Evolutionary conservation across 176 grass and related monocot genomes (phyloP).

Genomic region (Phoenix dactylifera): DNA sequence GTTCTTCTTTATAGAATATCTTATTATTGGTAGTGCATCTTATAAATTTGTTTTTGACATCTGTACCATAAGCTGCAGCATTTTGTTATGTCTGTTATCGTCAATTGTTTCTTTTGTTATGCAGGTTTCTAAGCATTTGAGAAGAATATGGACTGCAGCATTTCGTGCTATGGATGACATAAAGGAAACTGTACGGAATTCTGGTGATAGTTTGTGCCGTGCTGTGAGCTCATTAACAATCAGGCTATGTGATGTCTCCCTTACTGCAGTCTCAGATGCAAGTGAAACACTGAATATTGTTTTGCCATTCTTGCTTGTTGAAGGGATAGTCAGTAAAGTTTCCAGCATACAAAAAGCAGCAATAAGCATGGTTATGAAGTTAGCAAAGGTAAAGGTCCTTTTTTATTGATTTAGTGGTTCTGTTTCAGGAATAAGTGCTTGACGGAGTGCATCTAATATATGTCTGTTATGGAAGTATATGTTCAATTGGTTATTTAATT

Average conservation of each 20-base stretch:
- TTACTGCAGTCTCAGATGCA: slow-evolving; percentile 73
- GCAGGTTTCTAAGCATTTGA: slow-evolving; percentile 83
- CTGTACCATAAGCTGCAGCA: too few relatives aligned
- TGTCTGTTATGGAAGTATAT: not conserved
- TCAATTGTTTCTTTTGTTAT: slow-evolving; percentile 14
- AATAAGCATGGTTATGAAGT: slow-evolving; percentile 89
- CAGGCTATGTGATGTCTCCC: slow-evolving; percentile 74
- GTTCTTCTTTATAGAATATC: too few relatives aligned
- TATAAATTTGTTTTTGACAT: too few relatives aligned
- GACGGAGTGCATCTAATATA: too few relatives aligned
- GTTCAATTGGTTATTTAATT: not conserved
- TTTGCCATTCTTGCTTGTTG: slow-evolving; percentile 81
- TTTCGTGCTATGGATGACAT: slow-evolving; percentile 98
- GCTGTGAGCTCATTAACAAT: slow-evolving; percentile 73
- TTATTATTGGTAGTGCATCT: too few relatives aligned
- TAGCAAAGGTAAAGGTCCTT: slow-evolving; percentile 61
- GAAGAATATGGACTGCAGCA: slow-evolving; percentile 72
- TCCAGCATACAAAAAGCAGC: slow-evolving; percentile 83
- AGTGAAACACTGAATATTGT: slow-evolving; percentile 83
- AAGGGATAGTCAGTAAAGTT: slow-evolving; percentile 98
- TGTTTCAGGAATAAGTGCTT: not conserved
- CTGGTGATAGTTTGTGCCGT: slow-evolving; percentile 89
- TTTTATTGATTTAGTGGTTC: slow-evolving; percentile 8
- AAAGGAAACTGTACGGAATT: slow-evolving; percentile 95
- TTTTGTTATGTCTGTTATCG: too few relatives aligned